These are phyloP conservation scores for Backusella liffmaniae DNA, from an alignment of 192 early-diverging fungal genomes.

Conservation along the genomic window DNA sequence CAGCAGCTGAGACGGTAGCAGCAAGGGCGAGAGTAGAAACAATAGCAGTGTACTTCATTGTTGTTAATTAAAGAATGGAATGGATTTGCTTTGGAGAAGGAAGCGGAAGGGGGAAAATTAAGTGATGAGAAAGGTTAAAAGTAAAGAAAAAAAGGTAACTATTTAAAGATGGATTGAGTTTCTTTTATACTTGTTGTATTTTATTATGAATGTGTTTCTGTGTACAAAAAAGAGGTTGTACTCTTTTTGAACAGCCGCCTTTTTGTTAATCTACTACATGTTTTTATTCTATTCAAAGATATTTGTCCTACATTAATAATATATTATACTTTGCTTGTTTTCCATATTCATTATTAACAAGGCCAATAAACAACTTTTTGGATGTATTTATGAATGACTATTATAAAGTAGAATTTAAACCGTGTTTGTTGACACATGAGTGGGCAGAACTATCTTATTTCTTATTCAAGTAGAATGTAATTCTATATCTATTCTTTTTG, in stretches of 20 bases:
- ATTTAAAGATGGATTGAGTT: background rate
- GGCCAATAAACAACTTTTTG: background rate
- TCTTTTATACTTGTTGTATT: background rate
- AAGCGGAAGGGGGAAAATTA: background rate
- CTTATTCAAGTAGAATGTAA: too few species aligned
- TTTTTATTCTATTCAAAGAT: conserved; percentile 1
- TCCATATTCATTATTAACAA: background rate
- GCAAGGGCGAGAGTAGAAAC: conserved; percentile 25
- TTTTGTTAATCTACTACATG: background rate
- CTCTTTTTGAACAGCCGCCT: background rate
- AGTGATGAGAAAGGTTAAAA: background rate
- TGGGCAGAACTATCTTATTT: background rate
- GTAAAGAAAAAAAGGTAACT: background rate
- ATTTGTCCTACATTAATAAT: conserved; percentile 11
- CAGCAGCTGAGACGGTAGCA: conserved; percentile 9
- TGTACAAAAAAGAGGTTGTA: background rate
- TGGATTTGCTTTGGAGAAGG: background rate
- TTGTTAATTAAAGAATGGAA: conserved; percentile 6
- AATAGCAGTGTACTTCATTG: conserved; percentile 34
- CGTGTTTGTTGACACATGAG: background rate
- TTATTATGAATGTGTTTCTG: background rate
- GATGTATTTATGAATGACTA: background rate
- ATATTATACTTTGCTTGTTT: background rate
- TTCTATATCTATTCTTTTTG: background rate
- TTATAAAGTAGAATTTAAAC: background rate